Evolutionary conservation across 768 basidiomycete genomes (phyloP), one percentile per base, ranked within the genome.

Genomic region (Roridomyces roridus): DNA sequence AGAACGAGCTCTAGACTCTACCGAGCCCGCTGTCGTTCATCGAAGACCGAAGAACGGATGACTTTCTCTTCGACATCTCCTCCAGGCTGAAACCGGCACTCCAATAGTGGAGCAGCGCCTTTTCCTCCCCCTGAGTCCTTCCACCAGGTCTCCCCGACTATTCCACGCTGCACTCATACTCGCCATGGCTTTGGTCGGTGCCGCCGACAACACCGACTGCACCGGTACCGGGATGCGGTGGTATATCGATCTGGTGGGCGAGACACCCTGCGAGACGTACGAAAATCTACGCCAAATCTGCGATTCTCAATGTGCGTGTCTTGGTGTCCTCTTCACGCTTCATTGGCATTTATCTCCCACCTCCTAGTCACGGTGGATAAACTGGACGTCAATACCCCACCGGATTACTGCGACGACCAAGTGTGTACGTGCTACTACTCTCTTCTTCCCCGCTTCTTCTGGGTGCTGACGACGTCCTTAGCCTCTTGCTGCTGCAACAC

Each of bases 231-330:
- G 63, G 44, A 63, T 67, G 46, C 56, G 68, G 21, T 70, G 68
- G 66, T 69, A 70, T 51, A 65, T 44, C 5, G 37, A 50, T 29
- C 62, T 64, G 34, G 68, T 70, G 29, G 68, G 68, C 18, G 68
- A 70, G 51, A 66, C 68, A n/a, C 68, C 68, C 20, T 69, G 68
- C 68, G 49, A 57, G 54, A 69, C 68, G 2, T 69, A 70, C 55
- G 65, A 70, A 37, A 52, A 59, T 18, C 40, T 70, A 11, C 65
- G 68, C 31, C 68, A 64, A 50, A 69, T 68, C 48, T 70, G 68
- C 43, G 64, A 67, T 40, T 17, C 55, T 6, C 23, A 55, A 9
- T 62, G 50, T 47, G 31, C 64, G 68, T 66, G n/a, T n/a, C n/a
- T n/a, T n/a, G n/a, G n/a, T n/a, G n/a, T n/a, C 17, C 11, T 8